Evolutionary conservation across 1,284 basidiomycete genomes (phyloP), one percentile per base, ranked within the genome.

Genomic region (Xerocomus amazonicus): DNA sequence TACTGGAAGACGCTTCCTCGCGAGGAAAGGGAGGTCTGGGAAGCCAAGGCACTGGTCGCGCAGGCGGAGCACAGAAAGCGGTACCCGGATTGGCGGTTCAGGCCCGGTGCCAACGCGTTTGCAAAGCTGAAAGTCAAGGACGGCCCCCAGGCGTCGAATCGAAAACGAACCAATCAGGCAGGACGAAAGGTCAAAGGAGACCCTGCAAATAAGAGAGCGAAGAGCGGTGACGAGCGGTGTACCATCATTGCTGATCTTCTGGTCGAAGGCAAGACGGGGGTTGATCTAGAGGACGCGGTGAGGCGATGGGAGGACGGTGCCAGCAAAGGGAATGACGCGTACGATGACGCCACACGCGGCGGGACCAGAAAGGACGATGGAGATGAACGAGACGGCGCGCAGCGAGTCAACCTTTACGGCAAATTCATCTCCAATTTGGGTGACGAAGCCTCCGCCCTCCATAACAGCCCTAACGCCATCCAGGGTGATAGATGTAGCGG

Each of bases 71-170:
- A 92, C 66, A 77, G 87, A 61, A 77, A 75, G 55, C 78, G 81
- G 59, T 90, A 87, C 63, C 86, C 86, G 1, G 81, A 87, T 65
- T 89, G 86, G 84, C 73, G 86, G 40, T 89, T 88, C 67, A 75
- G 81, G 38, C 85, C 83, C 13, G 75, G 75, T 23, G 72, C 79
- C 33, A 80, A 82, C 55, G 75, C 76, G 29, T 70, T 76, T 36
- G 73, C 74, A 9, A 81, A 82, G 56, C 66, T 74, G 31, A 76
- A 76, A 54, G 60, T 72, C 45, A 71, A 72, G 38, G 69, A 71
- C 45, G 62, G 61, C 13, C 56, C 59, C 27, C 57, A 55, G 45
- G 31, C 51, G 19, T 35, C 54, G 16, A 67, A 59, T 45, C 57
- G 75, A 71, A 68, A 74, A 70, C 39, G 73, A 73, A 16, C 73